Conservation (phyloP, 2,329 filamentous ascomycete genomes). For the Aquanectria penicillioides region DNA sequence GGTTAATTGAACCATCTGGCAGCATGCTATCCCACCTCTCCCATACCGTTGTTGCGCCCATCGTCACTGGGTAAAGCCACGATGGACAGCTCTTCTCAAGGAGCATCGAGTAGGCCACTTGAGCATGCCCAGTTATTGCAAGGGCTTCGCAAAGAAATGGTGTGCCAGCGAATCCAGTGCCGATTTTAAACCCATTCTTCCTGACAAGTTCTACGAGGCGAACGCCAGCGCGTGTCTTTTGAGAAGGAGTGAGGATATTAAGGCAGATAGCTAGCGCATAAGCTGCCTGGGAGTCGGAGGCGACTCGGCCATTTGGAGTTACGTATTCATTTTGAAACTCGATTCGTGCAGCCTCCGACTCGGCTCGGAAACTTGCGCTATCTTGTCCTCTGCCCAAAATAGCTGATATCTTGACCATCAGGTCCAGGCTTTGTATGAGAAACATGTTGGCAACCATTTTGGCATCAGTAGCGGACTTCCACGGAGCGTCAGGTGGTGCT, state of each 20-base stretch:
- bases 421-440: slow-evolving; percentile 52
- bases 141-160: slow-evolving; percentile 34
- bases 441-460: slow-evolving; percentile 57
- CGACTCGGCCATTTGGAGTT: slow-evolving; percentile 10
- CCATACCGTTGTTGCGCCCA: slow-evolving; percentile 52
- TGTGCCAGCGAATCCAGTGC: slow-evolving; percentile 48
- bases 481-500: slow-evolving; percentile 51
- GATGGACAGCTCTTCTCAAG: slow-evolving; percentile 44
- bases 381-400: slow-evolving; percentile 41
- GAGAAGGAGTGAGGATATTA: slow-evolving; percentile 2
- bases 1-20: slow-evolving; percentile 48
- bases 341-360: slow-evolving; percentile 22
- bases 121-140: not conserved
- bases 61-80: slow-evolving; percentile 49
- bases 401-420: slow-evolving; percentile 48
- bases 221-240: not conserved
- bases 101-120: slow-evolving; percentile 47
- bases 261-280: slow-evolving; percentile 27
- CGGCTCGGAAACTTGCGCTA: not conserved
- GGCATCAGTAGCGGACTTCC: slow-evolving; percentile 49
- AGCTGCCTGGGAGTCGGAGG: slow-evolving; percentile 26
- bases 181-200: slow-evolving; percentile 25
- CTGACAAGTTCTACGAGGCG: slow-evolving; percentile 17
- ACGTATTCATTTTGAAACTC: slow-evolving; percentile 26
- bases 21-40: slow-evolving; percentile 52